Base-by-base conservation (phyloP, 225 moss, liverwort and hornwort species). In the Polytrichum commune region DNA sequence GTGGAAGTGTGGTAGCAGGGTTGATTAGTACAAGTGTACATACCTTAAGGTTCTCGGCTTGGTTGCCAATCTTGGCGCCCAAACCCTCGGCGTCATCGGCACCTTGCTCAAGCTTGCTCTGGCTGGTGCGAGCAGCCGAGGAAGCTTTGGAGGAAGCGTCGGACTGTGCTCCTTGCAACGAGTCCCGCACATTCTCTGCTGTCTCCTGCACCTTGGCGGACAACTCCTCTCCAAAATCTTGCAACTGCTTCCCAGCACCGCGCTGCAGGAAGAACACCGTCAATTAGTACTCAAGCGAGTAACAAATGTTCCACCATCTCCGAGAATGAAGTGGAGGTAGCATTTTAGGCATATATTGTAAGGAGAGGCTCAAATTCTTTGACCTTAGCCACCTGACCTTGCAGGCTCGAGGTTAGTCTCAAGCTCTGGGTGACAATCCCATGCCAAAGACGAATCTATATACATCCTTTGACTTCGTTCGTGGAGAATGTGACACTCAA, bases 141-240 rank as follows among this genome's bases (percentile, higher is more conserved):
- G 78, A 28, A 0, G 78, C 86, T 65, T 78, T 78, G 54, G 75
- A 5, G 0, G 60, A 0, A 4, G 56, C 83, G 1, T 84, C 83
- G 4, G 81, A 55, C 69, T 84, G 81, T 0, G 19, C 20, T 1
- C 87, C 87, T 58, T 80, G 80, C 19, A 87, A 65, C 32, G 75
- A 76, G 0, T 56, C 83, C 54, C 0, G 69, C 35, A 83, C 78
- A 13, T 5, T 79, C 67, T 87, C 83, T 0, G 87, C 81, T 0
- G 83, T 80, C 46, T 83, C 78, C 75, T 87, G 61, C 29, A 87
- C 79, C 0, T 83, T 81, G 6, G 64, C 83, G 10, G 87, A 87
- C 28, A 87, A 69, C 0, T 81, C 26, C 27, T 87, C 87, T 18
- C 83, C 87, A 0, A 72, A 67, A 10, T 83, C 74, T 29, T 87